These are phyloP conservation scores for Colletotrichum musae DNA, from an alignment of 2,329 filamentous ascomycete species.

Conservation along the genomic window DNA sequence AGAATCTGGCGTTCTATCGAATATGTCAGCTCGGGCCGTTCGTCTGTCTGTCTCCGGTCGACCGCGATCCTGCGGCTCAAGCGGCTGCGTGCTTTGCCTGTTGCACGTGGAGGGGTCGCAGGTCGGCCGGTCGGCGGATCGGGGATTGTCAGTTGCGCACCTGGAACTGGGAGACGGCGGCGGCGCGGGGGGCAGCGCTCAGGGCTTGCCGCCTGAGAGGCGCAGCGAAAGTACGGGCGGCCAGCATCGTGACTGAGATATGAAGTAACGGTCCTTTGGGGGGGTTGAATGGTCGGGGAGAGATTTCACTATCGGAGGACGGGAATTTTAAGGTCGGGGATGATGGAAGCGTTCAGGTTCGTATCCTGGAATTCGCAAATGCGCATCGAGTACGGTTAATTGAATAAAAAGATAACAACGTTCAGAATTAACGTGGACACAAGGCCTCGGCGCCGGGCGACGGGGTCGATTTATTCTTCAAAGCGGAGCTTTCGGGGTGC, in stretches of 20 bases:
- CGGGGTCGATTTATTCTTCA: neutral
- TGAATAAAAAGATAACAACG: neutral
- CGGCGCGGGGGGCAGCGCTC: constrained; percentile 74
- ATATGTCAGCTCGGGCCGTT: constrained; percentile 28
- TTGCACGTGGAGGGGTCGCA: constrained; percentile 44
- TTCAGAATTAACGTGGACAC: neutral
- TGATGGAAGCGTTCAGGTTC: constrained; percentile 8
- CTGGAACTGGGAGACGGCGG: constrained; percentile 66
- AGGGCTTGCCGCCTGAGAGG: constrained; percentile 85
- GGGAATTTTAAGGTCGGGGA: constrained; percentile 33
- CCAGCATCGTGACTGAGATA: constrained; percentile 78
- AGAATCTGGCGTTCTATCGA: constrained; percentile 70
- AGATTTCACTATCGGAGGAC: constrained; percentile 32
- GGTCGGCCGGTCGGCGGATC: constrained; percentile 39
- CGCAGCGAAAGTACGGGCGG: constrained; percentile 82
- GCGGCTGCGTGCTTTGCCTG: constrained; percentile 15
- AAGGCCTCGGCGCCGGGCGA: neutral
- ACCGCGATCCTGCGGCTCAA: constrained; percentile 32
- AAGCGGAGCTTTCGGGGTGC: neutral
- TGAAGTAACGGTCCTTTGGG: constrained; percentile 38
- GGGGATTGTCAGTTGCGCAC: constrained; percentile 59
- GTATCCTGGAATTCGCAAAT: neutral
- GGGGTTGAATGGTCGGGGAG: constrained; percentile 40
- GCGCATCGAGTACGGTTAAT: neutral
- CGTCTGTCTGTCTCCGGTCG: neutral